Conservation (phyloP, 2,329 filamentous ascomycete genomes). For the Microcyclosporella mali region DNA sequence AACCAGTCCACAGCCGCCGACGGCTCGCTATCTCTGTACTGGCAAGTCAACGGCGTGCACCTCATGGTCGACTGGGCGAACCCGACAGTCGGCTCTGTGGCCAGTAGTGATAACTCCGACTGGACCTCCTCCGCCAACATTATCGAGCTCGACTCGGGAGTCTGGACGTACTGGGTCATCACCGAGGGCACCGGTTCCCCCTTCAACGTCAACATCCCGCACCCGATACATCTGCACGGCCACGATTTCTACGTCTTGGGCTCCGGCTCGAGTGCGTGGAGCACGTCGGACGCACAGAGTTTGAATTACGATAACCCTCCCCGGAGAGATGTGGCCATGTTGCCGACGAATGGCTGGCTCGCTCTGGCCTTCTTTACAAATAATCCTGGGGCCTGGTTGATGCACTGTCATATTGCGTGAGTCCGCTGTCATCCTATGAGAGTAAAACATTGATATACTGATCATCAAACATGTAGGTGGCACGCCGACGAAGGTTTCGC, state of each 20-base stretch:
- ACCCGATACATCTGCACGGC: constrained; percentile 30
- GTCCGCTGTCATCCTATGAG: too few species aligned
- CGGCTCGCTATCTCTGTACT: constrained; percentile 30
- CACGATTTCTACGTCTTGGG: constrained; percentile 32
- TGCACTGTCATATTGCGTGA: constrained; percentile 38
- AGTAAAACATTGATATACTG: too few species aligned
- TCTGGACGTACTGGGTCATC: constrained; percentile 34
- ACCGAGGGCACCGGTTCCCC: constrained; percentile 25
- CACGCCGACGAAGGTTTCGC: constrained; percentile 31
- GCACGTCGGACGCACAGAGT: constrained; percentile 12
- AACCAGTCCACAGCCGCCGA: constrained; percentile 26
- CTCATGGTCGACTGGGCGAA: constrained; percentile 40
- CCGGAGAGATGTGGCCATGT: constrained; percentile 37
- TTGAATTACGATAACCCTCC: constrained; percentile 35
- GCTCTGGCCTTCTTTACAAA: constrained; percentile 38
- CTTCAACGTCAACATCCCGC: constrained; percentile 27
- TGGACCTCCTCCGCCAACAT: constrained; percentile 34
- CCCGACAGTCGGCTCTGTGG: constrained; percentile 41
- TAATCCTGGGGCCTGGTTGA: constrained; percentile 40
- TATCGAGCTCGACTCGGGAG: constrained; percentile 13
- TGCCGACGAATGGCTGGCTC: constrained; percentile 34
- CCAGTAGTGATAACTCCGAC: constrained; percentile 34
- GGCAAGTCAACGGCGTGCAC: constrained; percentile 40
- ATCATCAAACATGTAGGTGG: constrained; percentile 26
- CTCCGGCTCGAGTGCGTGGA: constrained; percentile 22